Conservation (phyloP, 768 basidiomycete genomes). For the Trametes elegans region DNA sequence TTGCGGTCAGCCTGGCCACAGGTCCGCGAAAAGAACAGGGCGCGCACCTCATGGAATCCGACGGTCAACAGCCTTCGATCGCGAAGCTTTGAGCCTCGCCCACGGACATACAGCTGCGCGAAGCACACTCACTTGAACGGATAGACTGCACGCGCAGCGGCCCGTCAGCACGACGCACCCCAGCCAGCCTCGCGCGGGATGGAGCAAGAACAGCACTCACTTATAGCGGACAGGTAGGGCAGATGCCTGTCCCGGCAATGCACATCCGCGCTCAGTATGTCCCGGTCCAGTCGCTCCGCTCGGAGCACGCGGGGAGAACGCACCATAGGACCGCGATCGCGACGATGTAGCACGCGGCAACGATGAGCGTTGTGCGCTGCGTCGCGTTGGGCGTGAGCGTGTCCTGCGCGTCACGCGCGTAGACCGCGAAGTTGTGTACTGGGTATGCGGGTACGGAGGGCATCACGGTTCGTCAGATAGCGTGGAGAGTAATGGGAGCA, state of each 20-base stretch:
- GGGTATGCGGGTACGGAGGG: slow-evolving; percentile 13
- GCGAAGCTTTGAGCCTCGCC: background rate
- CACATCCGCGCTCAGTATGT: background rate
- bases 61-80: slow-evolving; percentile 69
- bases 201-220: slow-evolving; percentile 46
- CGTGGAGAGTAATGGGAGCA: slow-evolving; percentile 1
- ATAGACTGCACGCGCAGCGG: slow-evolving; percentile 54
- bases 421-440: slow-evolving; percentile 25
- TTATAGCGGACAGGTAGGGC: slow-evolving; percentile 66
- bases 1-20: background rate
- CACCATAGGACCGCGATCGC: slow-evolving; percentile 81
- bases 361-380: slow-evolving; percentile 74
- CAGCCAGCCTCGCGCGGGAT: background rate
- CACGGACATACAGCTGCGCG: background rate
- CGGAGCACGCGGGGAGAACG: slow-evolving; percentile 21
- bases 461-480: slow-evolving; percentile 18
- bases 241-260: slow-evolving; percentile 57
- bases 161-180: background rate
- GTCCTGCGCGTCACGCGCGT: slow-evolving; percentile 28
- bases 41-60: slow-evolving; percentile 79
- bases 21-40: background rate
- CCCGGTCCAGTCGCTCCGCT: background rate
- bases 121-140: slow-evolving; percentile 80
- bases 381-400: slow-evolving; percentile 64
- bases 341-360: slow-evolving; percentile 73